A percentile compares a stretch with the other conserved stretches of the same genome.
Evolutionary conservation across 108 stramenopile genomes (phyloP).

Genomic region (Pseudonitzschia delicatissima): DNA sequence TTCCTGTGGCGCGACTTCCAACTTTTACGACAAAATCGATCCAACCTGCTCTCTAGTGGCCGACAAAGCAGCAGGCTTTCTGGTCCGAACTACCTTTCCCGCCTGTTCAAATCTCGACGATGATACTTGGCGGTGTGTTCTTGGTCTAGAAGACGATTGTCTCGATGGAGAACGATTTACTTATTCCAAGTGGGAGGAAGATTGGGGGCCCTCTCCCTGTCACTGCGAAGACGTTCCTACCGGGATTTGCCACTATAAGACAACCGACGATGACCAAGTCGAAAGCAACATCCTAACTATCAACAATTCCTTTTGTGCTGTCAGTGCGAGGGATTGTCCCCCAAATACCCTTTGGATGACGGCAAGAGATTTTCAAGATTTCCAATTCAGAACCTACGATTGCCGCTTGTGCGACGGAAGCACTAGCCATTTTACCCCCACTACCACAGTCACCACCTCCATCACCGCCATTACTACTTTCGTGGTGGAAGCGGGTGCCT

Average conservation of each 20-base stretch:
- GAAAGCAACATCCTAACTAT: not conserved
- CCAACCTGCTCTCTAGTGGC: not conserved
- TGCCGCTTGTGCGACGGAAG: not conserved
- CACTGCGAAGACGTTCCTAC: slow-evolving; percentile 8
- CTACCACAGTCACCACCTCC: not conserved
- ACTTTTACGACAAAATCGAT: not conserved
- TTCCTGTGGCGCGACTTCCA: not conserved
- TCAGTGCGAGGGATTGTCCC: not conserved
- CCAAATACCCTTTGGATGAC: not conserved
- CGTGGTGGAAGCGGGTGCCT: not conserved
- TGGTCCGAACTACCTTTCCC: not conserved
- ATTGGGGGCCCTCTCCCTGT: not conserved
- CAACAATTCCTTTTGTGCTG: not conserved
- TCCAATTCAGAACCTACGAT: not conserved
- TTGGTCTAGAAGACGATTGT: not conserved
- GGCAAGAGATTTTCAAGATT: not conserved
- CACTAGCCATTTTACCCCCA: not conserved
- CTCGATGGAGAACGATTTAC: not conserved
- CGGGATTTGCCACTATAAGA: not conserved
- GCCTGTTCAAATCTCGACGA: not conserved
- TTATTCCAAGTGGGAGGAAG: not conserved
- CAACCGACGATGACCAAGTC: not conserved
- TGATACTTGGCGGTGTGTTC: not conserved
- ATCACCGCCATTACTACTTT: not conserved
- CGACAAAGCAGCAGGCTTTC: not conserved